A percentile compares a stretch with the other conserved stretches of the same genome.
phyloP scores from a whole-genome alignment of 345 rosid genomes.

The Mangifera indica region DNA sequence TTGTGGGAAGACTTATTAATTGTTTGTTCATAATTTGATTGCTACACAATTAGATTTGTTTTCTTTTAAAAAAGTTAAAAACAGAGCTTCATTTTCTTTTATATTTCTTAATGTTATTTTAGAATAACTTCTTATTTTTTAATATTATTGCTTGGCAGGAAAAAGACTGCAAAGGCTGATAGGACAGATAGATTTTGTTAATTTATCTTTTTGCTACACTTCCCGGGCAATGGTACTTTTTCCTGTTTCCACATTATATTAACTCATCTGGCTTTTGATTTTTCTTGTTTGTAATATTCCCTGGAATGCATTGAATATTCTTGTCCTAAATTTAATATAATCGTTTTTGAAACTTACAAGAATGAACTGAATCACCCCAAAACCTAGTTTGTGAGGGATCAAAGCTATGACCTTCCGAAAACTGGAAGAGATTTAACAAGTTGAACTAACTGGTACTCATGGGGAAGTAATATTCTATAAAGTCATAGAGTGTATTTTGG shows the following conservation, averaged over 20 bases:
- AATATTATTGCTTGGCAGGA: conserved; percentile 43
- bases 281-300: too few relatives aligned
- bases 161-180: conserved; percentile 50
- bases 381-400: too few relatives aligned
- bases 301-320: too few relatives aligned
- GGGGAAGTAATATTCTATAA: conserved; percentile 3
- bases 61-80: background rate
- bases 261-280: too few relatives aligned
- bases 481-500: background rate
- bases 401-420: too few relatives aligned
- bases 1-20: background rate
- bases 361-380: too few relatives aligned
- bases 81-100: background rate
- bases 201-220: conserved; percentile 70
- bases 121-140: conserved; percentile 11
- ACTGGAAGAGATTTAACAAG: too few relatives aligned
- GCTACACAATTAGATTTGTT: too few relatives aligned
- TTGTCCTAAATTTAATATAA: too few relatives aligned
- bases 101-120: background rate
- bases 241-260: conserved; percentile 7
- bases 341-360: too few relatives aligned
- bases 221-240: conserved; percentile 60
- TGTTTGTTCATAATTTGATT: background rate
- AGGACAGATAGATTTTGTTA: conserved; percentile 59
- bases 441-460: too few relatives aligned